Conservation (phyloP, 2,329 filamentous ascomycete species). For the Pseudogymnoascus sp. region DNA sequence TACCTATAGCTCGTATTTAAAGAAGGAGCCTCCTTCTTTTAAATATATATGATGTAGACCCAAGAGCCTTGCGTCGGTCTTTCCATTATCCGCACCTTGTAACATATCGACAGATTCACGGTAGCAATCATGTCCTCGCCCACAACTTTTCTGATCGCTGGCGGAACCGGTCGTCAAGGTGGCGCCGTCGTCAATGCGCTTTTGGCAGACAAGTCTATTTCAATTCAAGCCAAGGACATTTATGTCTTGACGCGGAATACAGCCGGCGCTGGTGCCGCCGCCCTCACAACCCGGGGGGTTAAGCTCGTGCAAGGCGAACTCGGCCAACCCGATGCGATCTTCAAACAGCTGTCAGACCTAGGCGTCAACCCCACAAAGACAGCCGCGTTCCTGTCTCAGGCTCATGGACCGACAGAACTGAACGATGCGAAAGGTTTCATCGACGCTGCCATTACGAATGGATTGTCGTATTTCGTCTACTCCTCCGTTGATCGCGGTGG, state of each 20-base stretch:
- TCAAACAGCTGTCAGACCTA: constrained; percentile 36
- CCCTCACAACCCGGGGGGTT: constrained; percentile 42
- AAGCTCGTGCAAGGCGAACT: constrained; percentile 52
- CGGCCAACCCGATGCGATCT: constrained; percentile 44
- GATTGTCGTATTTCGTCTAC: constrained; percentile 51
- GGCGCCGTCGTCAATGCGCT: constrained; percentile 39
- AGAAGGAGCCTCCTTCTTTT: background rate
- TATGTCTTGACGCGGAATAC: constrained; percentile 54
- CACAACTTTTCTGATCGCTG: constrained; percentile 34
- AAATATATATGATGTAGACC: background rate
- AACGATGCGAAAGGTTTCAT: constrained; percentile 46
- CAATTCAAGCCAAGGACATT: constrained; percentile 37
- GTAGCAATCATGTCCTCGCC: background rate
- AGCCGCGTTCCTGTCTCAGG: constrained; percentile 32
- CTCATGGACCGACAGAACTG: constrained; percentile 36
- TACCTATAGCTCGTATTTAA: background rate
- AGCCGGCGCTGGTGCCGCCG: constrained; percentile 41
- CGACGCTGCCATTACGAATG: constrained; percentile 43
- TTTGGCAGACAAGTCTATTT: constrained; percentile 25
- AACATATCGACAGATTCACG: background rate
- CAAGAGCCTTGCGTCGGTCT: background rate
- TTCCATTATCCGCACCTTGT: background rate
- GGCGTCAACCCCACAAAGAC: constrained; percentile 50
- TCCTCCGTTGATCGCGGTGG: constrained; percentile 53
- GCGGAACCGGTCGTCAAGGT: constrained; percentile 45